Evolutionary conservation across 2,329 filamentous ascomycete genomes (phyloP).

Genomic region (Chrysoporthe puriensis): DNA sequence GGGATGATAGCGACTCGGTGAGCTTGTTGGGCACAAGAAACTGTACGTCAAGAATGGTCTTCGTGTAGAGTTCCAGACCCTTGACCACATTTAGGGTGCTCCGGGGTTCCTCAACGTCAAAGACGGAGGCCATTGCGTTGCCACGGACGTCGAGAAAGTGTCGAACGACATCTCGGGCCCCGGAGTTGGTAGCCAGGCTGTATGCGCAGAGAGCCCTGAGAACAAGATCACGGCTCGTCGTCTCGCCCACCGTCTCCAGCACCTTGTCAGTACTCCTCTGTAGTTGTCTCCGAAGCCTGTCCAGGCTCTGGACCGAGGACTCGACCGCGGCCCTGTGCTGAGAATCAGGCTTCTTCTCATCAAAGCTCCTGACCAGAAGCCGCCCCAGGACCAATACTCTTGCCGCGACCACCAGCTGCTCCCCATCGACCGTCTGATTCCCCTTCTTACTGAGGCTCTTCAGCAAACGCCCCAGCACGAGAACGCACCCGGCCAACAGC

Average conservation of each 20-base stretch:
- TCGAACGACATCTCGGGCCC: constrained; percentile 75
- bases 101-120: constrained; percentile 53
- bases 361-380: constrained; percentile 74
- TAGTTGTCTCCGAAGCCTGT: constrained; percentile 64
- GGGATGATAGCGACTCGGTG: constrained; percentile 65
- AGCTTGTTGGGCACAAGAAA: constrained; percentile 74
- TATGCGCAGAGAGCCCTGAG: constrained; percentile 80
- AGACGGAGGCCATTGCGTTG: constrained; percentile 66
- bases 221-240: constrained; percentile 54
- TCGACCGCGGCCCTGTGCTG: constrained; percentile 52
- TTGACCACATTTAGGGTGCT: constrained; percentile 58
- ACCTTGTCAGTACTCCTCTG: constrained; percentile 71
- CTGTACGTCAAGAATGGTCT: constrained; percentile 78
- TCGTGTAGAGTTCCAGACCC: constrained; percentile 73
- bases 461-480: constrained; percentile 54
- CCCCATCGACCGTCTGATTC: constrained; percentile 42
- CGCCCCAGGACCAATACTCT: constrained; percentile 78
- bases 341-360: constrained; percentile 47
- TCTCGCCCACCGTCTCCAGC: constrained; percentile 63
- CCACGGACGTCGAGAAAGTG: constrained; percentile 78
- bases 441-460: constrained; percentile 41
- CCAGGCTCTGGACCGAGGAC: constrained; percentile 65
- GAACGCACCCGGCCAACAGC: constrained; percentile 55
- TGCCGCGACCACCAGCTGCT: constrained; percentile 60
- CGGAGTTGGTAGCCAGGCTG: constrained; percentile 78